Evolutionary conservation across 192 early-diverging fungal species (phyloP), one percentile per base, ranked within the genome.

Genomic region (Chytriomyces hyalinus): DNA sequence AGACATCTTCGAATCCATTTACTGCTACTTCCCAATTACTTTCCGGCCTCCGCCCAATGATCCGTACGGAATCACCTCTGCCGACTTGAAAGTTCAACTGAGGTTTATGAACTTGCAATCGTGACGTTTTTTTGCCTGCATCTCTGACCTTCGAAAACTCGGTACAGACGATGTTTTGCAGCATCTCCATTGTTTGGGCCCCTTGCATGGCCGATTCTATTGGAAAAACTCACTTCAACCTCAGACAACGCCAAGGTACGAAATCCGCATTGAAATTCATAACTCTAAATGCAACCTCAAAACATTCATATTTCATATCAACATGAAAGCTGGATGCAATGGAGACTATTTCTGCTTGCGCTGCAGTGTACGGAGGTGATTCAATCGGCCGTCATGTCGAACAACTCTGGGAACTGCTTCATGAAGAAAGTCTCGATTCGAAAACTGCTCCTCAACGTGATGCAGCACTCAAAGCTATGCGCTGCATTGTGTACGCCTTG

Each of bases 11-110:
- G 96, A 98, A 77, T 91, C 98, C 28, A 90, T 96, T 50, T 99
- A 98, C 70, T 99, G 97, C 85, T 99, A 99, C 85, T 99, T 99
- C 75, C 98, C 98, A 6, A 98, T 99, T 80, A 98, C 97, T 6
- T 99, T 99, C 81, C 93, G 94, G 84, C 92, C 96, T 17, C 93
- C 96, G 0, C 94, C 95, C 11, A 94, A 95, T 80, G 97, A 99
- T 87, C 91, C 94, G 10, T 93, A 95, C 64, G 94, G 94, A 20
- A 96, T 99, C 51, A 94, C 98, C 28, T 86, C 97, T 13, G 95
- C 96, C 43, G 89, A 96, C 85, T 83, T 99, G 44, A 97, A 98
- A 84, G 44, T 82, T 9, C 89, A 89, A 10, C 83, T 99, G 47
- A 89, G 92, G 78, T 74, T n/a, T 17, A 28, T 10, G 60, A 57